Conservation (phyloP, 805 yeast genomes). For the Saturnispora bothae region DNA sequence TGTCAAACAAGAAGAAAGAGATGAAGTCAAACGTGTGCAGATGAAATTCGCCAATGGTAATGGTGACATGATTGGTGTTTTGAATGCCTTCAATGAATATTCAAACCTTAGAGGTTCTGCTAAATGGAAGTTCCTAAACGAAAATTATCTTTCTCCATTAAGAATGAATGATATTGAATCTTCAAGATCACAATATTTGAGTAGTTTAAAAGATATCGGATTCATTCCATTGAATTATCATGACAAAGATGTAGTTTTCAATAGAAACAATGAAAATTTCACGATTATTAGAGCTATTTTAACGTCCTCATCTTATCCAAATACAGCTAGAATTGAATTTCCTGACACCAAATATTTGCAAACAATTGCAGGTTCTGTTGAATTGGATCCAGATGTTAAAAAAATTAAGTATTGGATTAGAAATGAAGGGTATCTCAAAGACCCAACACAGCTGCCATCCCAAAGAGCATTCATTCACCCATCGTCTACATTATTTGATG, state of each 20-base stretch:
- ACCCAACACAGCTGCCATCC: constrained; percentile 36
- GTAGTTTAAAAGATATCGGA: constrained; percentile 68
- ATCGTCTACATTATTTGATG: constrained; percentile 57
- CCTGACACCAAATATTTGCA: constrained; percentile 73
- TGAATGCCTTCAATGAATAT: constrained; percentile 50
- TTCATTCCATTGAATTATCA: constrained; percentile 50
- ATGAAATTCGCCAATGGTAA: constrained; percentile 34
- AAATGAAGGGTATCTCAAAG: constrained; percentile 40
- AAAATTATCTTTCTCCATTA: constrained; percentile 50
- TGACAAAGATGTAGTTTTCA: constrained; percentile 24
- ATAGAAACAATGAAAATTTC: constrained; percentile 40
- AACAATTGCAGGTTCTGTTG: constrained; percentile 69
- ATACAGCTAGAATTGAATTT: constrained; percentile 64
- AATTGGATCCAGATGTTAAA: constrained; percentile 74
- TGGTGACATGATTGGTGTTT: constrained; percentile 71
- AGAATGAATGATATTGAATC: constrained; percentile 64
- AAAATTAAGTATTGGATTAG: constrained; percentile 64
- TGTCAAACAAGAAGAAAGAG: constrained; percentile 51
- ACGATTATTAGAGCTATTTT: constrained; percentile 54
- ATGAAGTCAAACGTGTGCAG: constrained; percentile 42
- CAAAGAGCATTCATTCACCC: constrained; percentile 80
- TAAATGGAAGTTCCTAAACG: constrained; percentile 38
- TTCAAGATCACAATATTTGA: constrained; percentile 56
- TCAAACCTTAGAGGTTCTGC: constrained; percentile 21
- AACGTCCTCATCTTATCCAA: constrained; percentile 78